Evolutionary conservation across 2,329 filamentous ascomycete genomes (phyloP), one percentile per base, ranked within the genome.

Genomic region (Colletotrichum sp.): DNA sequence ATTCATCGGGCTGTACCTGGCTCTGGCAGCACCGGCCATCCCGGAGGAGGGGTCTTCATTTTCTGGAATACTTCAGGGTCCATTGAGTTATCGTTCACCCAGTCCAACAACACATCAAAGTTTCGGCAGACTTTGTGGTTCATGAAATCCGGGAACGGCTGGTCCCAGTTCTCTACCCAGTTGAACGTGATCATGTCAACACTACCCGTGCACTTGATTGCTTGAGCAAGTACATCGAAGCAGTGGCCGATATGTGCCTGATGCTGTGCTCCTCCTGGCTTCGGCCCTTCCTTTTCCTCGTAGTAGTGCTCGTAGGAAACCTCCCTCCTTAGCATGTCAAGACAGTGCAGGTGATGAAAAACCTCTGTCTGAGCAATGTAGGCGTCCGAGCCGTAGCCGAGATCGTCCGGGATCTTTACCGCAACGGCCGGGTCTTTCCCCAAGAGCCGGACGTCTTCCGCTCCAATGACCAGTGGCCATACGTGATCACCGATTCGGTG

Each of bases 291-390:
- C 8, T 69, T 55, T 26, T 36, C 26, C 36, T 72, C 30, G 13
- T 63, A 72, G 16, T 69, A 77, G 39, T 77, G 71, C 52, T 57
- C 55, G 12, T 71, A 71, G n/a, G 67, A 73, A 3, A 69, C 24
- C 24, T 77, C 63, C 10, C 64, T 36, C 9, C 84, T 81, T 3
- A 86, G 78, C 3, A 82, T 77, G 66, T 86, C 84, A 66, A 85
- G 80, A 77, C 84, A 86, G 72, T 86, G 85, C 2, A 86, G 79
- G 62, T 85, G 82, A 69, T 86, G 85, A 72, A 85, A 85, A 5
- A 84, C 72, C 18, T 87, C 85, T 3, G 86, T 72, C 60, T 81
- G 78, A 4, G 79, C 83, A 66, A 83, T 80, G 73, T 84, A 84
- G 5, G 80, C 82, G 36, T 84, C 81, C 21, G 75, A 30, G 2